Evolutionary conservation across 208 protist genomes (phyloP).

Genomic region (Paratrypanosoma confusum): DNA sequence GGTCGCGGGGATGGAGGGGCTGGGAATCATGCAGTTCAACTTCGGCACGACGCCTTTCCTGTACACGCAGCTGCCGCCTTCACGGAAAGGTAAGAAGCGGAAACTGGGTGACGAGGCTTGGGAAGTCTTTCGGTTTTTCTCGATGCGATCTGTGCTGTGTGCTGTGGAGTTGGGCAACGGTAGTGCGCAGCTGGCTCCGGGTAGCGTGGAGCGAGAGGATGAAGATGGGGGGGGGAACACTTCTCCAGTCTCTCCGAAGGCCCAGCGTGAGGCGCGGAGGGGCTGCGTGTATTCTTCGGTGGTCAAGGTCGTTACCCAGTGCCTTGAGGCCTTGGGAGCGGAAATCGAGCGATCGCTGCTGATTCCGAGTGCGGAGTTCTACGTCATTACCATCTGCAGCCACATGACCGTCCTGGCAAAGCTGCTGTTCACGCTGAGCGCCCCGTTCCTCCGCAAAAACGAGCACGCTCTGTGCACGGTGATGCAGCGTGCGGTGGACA

Average conservation of each 20-base stretch:
- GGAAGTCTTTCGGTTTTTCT: constrained; percentile 74
- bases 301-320: constrained; percentile 15
- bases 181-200: too few species aligned
- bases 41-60: constrained; percentile 68
- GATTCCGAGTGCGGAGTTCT: constrained; percentile 9
- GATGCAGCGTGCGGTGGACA: too few species aligned
- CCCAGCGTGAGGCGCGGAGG: too few species aligned
- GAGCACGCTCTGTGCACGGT: too few species aligned
- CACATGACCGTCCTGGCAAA: constrained; percentile 15
- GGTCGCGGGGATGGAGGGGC: constrained; percentile 68
- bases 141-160: constrained; percentile 43
- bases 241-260: too few species aligned
- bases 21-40: constrained; percentile 64
- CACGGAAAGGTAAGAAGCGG: neutral
- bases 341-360: constrained; percentile 18
- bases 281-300: too few species aligned
- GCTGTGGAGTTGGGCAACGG: constrained; percentile 12
- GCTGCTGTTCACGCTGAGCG: constrained; percentile 16
- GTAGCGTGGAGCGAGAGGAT: too few species aligned
- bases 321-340: constrained; percentile 16
- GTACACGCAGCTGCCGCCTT: constrained; percentile 12
- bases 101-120: constrained; percentile 22
- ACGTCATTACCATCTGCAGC: constrained; percentile 10
- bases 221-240: too few species aligned
- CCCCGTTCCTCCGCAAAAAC: too few species aligned